phyloP scores from a whole-genome alignment of 129 eudicot genomes.

The Chrysanthemum seticuspe region DNA sequence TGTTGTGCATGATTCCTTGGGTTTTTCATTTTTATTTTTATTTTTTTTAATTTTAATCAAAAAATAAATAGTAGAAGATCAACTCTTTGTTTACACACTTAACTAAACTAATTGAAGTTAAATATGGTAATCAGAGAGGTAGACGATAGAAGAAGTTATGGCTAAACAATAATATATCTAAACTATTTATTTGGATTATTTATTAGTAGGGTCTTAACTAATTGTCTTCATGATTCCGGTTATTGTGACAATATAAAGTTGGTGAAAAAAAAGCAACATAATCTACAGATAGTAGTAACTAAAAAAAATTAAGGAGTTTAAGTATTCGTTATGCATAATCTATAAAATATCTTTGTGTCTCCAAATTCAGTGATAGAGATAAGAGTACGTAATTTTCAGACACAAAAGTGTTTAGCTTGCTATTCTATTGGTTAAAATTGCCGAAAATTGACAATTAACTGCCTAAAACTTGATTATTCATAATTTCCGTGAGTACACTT shows the following conservation, averaged over 20 bases:
- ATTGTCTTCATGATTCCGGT: background rate
- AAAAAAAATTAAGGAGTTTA: background rate
- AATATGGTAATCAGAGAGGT: background rate
- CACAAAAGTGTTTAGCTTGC: background rate
- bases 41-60: too few species aligned
- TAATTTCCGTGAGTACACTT: background rate
- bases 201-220: too few species aligned
- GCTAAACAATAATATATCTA: background rate
- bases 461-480: background rate
- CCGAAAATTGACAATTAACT: background rate
- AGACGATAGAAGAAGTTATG: background rate
- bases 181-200: too few species aligned
- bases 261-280: background rate
- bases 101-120: background rate
- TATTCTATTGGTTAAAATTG: background rate
- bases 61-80: background rate
- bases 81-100: constrained; percentile 1
- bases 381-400: background rate
- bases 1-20: too few species aligned
- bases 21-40: too few species aligned
- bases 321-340: background rate
- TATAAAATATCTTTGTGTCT: background rate
- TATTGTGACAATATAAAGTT: background rate
- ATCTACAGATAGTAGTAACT: background rate
- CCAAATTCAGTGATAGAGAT: background rate